Evolutionary conservation across 768 basidiomycete species (phyloP), one percentile per base, ranked within the genome.

Genomic region (Arthromyces matolae): DNA sequence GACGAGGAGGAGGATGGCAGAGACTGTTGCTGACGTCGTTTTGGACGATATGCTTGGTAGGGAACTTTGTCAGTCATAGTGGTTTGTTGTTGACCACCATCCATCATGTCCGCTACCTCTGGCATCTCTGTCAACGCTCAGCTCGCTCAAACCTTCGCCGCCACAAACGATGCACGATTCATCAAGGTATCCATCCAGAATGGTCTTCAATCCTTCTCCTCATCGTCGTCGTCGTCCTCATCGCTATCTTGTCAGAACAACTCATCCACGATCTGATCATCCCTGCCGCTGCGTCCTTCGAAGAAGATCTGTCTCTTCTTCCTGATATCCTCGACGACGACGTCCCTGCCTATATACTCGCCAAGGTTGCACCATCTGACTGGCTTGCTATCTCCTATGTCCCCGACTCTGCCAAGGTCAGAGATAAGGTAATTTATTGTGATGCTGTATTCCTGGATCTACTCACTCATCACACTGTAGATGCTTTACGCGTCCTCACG

Each of bases 401-500:
- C 5, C 92, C 92, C 1, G 92, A 94, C 51, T 61, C 74, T 16
- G 87, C 92, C 22, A 83, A 77, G 67, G 78, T 93, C 50, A 77
- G 89, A 60, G 80, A 88, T 66, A 94, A 93, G 81, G 89, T 84
- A 55, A n/a, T 41, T 18, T 19, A 28, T 2, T 20, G 8, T 29
- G 13, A 25, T 33, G 32, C 38, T 34, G 40, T 52, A 25, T 14
- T 27, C n/a, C 34, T 27, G 36, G 45, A 40, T 29, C 24, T n/a
- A 14, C 31, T n/a, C 39, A 16, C 25, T 34, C 42, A 44, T 34
- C 55, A 19, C 34, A 40, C 31, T 29, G 13, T 47, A 93, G 89
- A 94, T 93, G 90, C 72, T 94, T 27, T 93, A 93, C 64, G 89
- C 92, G 18, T 85, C 91, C 3, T 84, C 85, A 1, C 81, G 89